Base-by-base conservation (phyloP, 2,329 filamentous ascomycete species). In the Xylogone sp. region DNA sequence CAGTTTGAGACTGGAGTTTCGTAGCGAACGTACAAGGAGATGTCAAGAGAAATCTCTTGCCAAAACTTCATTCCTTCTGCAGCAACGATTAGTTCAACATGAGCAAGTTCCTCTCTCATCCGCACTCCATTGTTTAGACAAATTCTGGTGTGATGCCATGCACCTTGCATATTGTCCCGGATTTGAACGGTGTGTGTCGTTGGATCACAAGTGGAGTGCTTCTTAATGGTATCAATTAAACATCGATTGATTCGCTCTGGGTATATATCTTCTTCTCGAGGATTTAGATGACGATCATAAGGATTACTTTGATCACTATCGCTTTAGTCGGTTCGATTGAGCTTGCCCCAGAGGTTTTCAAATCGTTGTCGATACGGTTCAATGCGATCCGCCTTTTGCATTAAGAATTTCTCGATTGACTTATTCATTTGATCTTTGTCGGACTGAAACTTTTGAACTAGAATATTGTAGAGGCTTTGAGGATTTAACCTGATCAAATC, bases 401-500 rank as follows among this genome's bases (percentile, higher is more conserved):
- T 43, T 43, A 43, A 43, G 42, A 43, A 43, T 43, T 43, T 43
- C 20, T 43, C 16, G 42, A 43, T 43, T 13, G 42, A 43, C 13
- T 43, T 43, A 13, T 43, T 43, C 42, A 43, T 43, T 43, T 43
- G 42, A 43, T 43, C 42, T 43, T 43, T 43, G 42, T 43, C 42
- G 13, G 42, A 43, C 5, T 43, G n/a, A 43, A 43, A 43, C 42
- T 43, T 43, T 19, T 43, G 42, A 21, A 43, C 5, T 43, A 43
- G 42, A 43, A 43, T 43, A 43, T 43, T 13, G 13, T 43, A 43
- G 13, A 43, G 42, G 5, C 16, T 13, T 13, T 43, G 42, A 18
- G 42, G 9, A 43, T 43, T 43, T 43, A 21, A 21, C 42, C 42
- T 43, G 6, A 43, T 43, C 42, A 5, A 18, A 43, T 18, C 42